A percentile compares a stretch with the other conserved stretches of the same genome.
phyloP scores from a whole-genome alignment of 2,329 filamentous ascomycete species.

The Cytospora piceicola region DNA sequence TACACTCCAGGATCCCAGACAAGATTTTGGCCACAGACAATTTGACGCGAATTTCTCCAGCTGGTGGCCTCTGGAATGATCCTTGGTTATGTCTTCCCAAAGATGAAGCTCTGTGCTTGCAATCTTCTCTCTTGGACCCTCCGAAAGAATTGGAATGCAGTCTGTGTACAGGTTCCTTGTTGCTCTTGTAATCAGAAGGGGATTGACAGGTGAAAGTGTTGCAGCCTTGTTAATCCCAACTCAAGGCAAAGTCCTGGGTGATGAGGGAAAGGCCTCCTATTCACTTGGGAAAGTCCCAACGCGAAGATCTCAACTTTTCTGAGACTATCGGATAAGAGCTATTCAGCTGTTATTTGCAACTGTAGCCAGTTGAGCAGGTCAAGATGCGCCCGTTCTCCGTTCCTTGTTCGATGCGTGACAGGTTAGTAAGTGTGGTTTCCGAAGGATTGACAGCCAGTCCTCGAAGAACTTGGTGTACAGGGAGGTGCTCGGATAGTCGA shows the following conservation, averaged over 20 bases:
- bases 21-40: conserved; percentile 34
- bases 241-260: neutral
- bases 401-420: neutral
- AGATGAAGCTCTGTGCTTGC: conserved; percentile 70
- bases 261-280: neutral
- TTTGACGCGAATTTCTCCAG: conserved; percentile 32
- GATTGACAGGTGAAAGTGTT: conserved; percentile 4
- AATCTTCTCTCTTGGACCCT: conserved; percentile 39
- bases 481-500: neutral
- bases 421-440: neutral
- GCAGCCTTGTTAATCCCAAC: conserved; percentile 2
- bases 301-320: neutral
- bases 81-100: conserved; percentile 37
- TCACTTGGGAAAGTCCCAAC: neutral
- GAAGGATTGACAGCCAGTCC: neutral
- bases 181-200: conserved; percentile 10
- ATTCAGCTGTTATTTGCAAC: neutral
- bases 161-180: conserved; percentile 25
- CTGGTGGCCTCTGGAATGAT: conserved; percentile 11
- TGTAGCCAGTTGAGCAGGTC: neutral
- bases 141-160: conserved; percentile 29
- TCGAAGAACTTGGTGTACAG: neutral
- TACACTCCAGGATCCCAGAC: conserved; percentile 53
- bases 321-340: neutral
- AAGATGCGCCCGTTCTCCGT: neutral